Evolutionary conservation across 129 eudicot genomes (phyloP).

Genomic region (Lactuca sativa): DNA sequence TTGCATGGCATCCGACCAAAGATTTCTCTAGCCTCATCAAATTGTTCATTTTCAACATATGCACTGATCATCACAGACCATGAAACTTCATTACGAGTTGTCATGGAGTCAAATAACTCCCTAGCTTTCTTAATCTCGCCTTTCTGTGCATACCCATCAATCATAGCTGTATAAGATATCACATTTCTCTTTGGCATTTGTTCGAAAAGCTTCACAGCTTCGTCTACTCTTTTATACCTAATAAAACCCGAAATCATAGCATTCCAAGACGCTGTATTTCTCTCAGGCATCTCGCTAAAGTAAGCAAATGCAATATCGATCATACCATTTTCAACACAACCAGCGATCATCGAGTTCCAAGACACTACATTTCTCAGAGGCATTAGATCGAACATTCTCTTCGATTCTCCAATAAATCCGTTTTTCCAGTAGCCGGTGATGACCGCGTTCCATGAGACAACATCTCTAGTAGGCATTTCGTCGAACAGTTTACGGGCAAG

Average conservation of each 20-base stretch:
- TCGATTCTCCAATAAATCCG: slow-evolving; percentile 44
- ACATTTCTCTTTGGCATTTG: slow-evolving; percentile 51
- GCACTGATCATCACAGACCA: slow-evolving; percentile 62
- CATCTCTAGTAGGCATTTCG: slow-evolving; percentile 45
- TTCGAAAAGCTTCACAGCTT: slow-evolving; percentile 40
- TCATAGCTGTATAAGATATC: slow-evolving; percentile 53
- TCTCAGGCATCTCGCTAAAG: slow-evolving; percentile 45
- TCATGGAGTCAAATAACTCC: slow-evolving; percentile 46
- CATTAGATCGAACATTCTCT: slow-evolving; percentile 39
- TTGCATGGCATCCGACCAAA: slow-evolving; percentile 38
- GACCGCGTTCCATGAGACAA: slow-evolving; percentile 49
- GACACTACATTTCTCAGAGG: slow-evolving; percentile 48
- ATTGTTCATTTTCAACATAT: slow-evolving; percentile 38
- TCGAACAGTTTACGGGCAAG: slow-evolving; percentile 64
- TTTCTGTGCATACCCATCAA: slow-evolving; percentile 46
- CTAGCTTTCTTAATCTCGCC: slow-evolving; percentile 49
- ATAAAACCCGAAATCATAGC: slow-evolving; percentile 50
- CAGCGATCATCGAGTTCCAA: slow-evolving; percentile 58
- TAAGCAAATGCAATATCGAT: slow-evolving; percentile 41
- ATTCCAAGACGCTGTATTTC: slow-evolving; percentile 51
- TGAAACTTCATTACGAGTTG: slow-evolving; percentile 42
- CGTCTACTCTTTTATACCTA: slow-evolving; percentile 30
- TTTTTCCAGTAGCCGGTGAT: slow-evolving; percentile 54
- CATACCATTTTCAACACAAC: slow-evolving; percentile 32
- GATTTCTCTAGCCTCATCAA: slow-evolving; percentile 41